A percentile compares a stretch with the other conserved stretches of the same genome.
Evolutionary conservation across 306 rosid species (phyloP).

Genomic region (Begonia masoniana): DNA sequence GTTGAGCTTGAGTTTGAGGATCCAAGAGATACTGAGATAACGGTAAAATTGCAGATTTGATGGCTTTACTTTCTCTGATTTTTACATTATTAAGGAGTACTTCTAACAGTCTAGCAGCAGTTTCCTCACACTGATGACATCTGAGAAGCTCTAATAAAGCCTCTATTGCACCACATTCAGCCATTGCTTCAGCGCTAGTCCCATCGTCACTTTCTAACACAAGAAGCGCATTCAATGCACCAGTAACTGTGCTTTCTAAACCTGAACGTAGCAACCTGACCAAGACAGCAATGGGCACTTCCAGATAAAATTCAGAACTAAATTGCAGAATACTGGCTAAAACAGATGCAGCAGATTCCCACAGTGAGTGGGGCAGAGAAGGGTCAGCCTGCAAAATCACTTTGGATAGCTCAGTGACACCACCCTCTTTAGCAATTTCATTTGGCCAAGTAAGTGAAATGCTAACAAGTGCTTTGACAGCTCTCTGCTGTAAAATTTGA

Average conservation of each 20-base stretch:
- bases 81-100: slow-evolving; percentile 86
- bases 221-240: slow-evolving; percentile 94
- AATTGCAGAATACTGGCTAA: slow-evolving; percentile 87
- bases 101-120: slow-evolving; percentile 90
- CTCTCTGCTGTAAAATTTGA: slow-evolving; percentile 94
- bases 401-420: slow-evolving; percentile 81
- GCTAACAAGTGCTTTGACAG: slow-evolving; percentile 91
- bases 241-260: slow-evolving; percentile 64
- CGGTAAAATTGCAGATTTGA: slow-evolving; percentile 79
- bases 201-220: slow-evolving; percentile 96
- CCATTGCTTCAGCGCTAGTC: slow-evolving; percentile 93
- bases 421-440: slow-evolving; percentile 96
- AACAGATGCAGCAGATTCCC: slow-evolving; percentile 99
- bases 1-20: slow-evolving; percentile 98
- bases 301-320: slow-evolving; percentile 94
- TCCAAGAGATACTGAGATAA: slow-evolving; percentile 96
- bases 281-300: slow-evolving; percentile 95
- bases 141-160: slow-evolving; percentile 93
- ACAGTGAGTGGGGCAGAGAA: slow-evolving; percentile 87
- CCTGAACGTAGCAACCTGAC: slow-evolving; percentile 95
- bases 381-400: slow-evolving; percentile 93
- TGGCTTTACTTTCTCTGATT: slow-evolving; percentile 88
- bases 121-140: slow-evolving; percentile 91
- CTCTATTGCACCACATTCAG: slow-evolving; percentile 99
- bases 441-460: slow-evolving; percentile 92